Evolutionary conservation across 73 alveolate species (phyloP), one percentile per base, ranked within the genome.

Genomic region (Paramecium primaurelia): DNA sequence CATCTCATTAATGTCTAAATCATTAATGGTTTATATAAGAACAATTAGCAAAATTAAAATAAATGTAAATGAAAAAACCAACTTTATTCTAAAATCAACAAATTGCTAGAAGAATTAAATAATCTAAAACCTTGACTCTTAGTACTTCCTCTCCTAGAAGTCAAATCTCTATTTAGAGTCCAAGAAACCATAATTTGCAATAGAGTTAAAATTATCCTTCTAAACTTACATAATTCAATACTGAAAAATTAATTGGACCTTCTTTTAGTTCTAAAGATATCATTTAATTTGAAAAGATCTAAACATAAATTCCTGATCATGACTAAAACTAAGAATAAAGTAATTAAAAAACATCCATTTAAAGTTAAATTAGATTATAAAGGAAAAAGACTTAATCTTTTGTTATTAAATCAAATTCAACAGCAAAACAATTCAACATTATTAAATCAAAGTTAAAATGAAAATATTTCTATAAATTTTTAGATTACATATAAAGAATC

Each of bases 91-190:
- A 10, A 34, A 64, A 64, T 12, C 47, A 64, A 64, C 12, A 32
- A 6, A 64, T 64, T 64, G 84, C 84, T 32, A 64, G 84, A 64
- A 64, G 84, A 64, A 64, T 64, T 34, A 64, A 64, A 64, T 64
- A 64, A 14, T 28, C 84, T 14, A 64, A 64, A 64, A 64, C 84
- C 1, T 64, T 32, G 84, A 64, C 84, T 64, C 28, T 64, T 12
- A 64, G 84, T 26, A 28, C 84, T 64, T 64, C 84, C 84, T 64
- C 84, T 32, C 84, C 84, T 64, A 64, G 84, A 64, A 64, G 84
- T 64, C 84, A 28, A 26, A 5, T 64, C 16, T 64, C 84, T 32
- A 64, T 64, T 64, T 64, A 64, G 30, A 64, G 84, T 64, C 84
- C 84, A 9, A 64, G 84, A 64, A 28, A 64, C 28, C 51, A 28